Evolutionary conservation across 1,284 basidiomycete species (phyloP), one percentile per base, ranked within the genome.

Genomic region (Malassezia furfur): DNA sequence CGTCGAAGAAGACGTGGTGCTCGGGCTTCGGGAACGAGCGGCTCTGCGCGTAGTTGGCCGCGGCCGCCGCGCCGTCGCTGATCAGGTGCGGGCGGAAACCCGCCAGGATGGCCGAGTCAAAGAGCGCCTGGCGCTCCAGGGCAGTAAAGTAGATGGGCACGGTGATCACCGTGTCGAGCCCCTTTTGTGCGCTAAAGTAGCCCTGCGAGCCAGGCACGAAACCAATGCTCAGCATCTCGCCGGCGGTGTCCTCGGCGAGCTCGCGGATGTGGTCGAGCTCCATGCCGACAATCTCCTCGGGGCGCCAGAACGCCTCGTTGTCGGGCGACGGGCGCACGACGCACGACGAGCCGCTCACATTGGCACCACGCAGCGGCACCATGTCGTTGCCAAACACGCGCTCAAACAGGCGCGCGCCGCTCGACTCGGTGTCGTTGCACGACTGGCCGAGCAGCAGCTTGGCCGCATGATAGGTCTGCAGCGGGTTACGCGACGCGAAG

Each of bases 251-350:
- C 74, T 94, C 88, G 1, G 91, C 93, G 21, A 98, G 82, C 48
- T 85, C 82, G 62, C 86, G 87, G 68, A 91, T 83, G 77, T 96
- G 94, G 7, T 85, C 81, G 57, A 98, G 81, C 77, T 98, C 87
- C 85, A 96, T 93, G 5, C 85, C 94, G 37, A 96, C 81, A 41
- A 96, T 83, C 75, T 96, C 93, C 70, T 96, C 91, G 17, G 86
- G 83, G 19, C 81, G 57, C 48, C 66, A 48, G 21, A 57, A 54
- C 31, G 66, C 58, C 8, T 31, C 43, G 34, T 3, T 25, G 28
- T 47, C 39, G 1, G 22, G 37, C 21, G 38, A 36, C 6, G 55
- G 50, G 9, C 36, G 22, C 11, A 57, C 45, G 10, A 57, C 25
- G 25, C 55, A 57, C 9, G 50, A 31, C 14, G 50, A 48, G 10